phyloP scores from a whole-genome alignment of 495 filamentous ascomycete genomes.

The Articulospora tetracladia region DNA sequence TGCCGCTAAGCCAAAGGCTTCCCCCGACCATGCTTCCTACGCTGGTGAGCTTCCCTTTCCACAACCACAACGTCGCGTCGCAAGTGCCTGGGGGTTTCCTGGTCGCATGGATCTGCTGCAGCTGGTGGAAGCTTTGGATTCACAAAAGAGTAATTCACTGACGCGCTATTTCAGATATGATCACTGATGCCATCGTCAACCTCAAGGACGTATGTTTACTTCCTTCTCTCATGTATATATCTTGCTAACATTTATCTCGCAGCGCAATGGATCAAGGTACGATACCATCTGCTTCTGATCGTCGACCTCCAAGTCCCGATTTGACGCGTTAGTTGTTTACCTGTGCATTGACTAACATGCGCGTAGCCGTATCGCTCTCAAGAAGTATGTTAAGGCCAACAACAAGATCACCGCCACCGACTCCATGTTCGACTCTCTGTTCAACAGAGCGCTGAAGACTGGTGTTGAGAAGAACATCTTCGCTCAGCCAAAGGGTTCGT shows the following conservation, averaged over 20 bases:
- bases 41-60: slow-evolving; percentile 17
- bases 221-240: background rate
- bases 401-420: slow-evolving; percentile 76
- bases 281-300: slow-evolving; percentile 43
- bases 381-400: slow-evolving; percentile 98
- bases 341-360: background rate
- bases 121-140: slow-evolving; percentile 10
- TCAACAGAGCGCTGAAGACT: slow-evolving; percentile 87
- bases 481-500: slow-evolving; percentile 87
- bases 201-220: slow-evolving; percentile 50
- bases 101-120: slow-evolving; percentile 16
- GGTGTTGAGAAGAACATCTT: slow-evolving; percentile 91
- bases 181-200: slow-evolving; percentile 60
- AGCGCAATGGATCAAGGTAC: slow-evolving; percentile 57
- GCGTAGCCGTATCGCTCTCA: slow-evolving; percentile 84
- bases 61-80: slow-evolving; percentile 18
- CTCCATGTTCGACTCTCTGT: slow-evolving; percentile 78
- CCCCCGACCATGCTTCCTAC: slow-evolving; percentile 22
- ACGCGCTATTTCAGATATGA: slow-evolving; percentile 52
- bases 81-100: slow-evolving; percentile 7
- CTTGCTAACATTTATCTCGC: slow-evolving; percentile 15
- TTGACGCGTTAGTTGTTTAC: slow-evolving; percentile 20
- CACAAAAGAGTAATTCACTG: background rate
- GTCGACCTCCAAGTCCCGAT: background rate
- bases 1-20: slow-evolving; percentile 18